Percentiles rank a stretch among this genome's conserved stretches.
phyloP scores from a whole-genome alignment of 2,329 filamentous ascomycete genomes.

The Colletotrichum endophyticum region DNA sequence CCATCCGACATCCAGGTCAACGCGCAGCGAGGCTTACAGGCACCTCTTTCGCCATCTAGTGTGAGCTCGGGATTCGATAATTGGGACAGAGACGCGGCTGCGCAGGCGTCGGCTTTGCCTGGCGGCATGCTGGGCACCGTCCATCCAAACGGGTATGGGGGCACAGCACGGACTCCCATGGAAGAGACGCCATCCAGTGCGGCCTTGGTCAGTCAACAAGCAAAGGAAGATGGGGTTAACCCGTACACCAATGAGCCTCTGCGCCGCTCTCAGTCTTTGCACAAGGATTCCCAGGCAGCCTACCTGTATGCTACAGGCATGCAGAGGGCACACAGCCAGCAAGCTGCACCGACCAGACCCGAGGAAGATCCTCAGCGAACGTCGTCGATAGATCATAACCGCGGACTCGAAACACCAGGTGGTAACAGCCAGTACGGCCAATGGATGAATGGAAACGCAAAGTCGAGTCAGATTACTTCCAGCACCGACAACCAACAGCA shows the following conservation, averaged over 20 bases:
- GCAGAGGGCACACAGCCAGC: constrained; percentile 4
- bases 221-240: constrained; percentile 60
- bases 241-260: constrained; percentile 58
- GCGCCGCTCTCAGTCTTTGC: constrained; percentile 10
- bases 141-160: constrained; percentile 45
- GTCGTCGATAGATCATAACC: neutral
- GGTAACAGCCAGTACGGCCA: constrained; percentile 17
- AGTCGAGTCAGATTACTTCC: neutral
- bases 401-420: constrained; percentile 9
- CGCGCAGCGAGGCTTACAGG: constrained; percentile 77
- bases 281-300: neutral
- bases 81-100: constrained; percentile 63
- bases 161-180: constrained; percentile 48
- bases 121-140: neutral
- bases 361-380: neutral
- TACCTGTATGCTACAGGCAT: neutral
- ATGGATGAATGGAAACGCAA: constrained; percentile 11
- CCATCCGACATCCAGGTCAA: constrained; percentile 92
- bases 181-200: constrained; percentile 56
- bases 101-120: constrained; percentile 61
- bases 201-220: constrained; percentile 53
- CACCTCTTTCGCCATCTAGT: constrained; percentile 80
- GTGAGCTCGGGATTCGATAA: constrained; percentile 67
- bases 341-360: neutral
- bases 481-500: neutral